Conservation (phyloP, 345 rosid genomes). For the Kandelia obovata region DNA sequence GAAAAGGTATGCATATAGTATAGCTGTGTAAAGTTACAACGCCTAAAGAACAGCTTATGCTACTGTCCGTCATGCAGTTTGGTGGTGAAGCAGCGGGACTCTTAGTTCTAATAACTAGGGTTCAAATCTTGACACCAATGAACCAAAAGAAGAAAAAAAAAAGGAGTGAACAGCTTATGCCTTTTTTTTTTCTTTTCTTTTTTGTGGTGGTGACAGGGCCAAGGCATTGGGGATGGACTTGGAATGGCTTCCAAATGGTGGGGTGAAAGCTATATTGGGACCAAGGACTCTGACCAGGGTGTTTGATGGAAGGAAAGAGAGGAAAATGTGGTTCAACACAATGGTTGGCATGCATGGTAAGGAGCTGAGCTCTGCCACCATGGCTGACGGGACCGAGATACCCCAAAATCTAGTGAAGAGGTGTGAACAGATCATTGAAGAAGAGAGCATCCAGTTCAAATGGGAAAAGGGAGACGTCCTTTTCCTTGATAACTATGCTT, state of each 20-base stretch:
- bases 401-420: slow-evolving; percentile 46
- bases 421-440: slow-evolving; percentile 57
- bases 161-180: too few species aligned
- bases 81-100: too few species aligned
- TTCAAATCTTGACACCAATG: too few species aligned
- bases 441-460: slow-evolving; percentile 69
- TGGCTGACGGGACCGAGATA: slow-evolving; percentile 61
- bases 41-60: too few species aligned
- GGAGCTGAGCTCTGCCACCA: slow-evolving; percentile 48
- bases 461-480: slow-evolving; percentile 69
- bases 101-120: too few species aligned
- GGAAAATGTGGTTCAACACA: slow-evolving; percentile 72
- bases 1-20: slow-evolving; percentile 27
- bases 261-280: slow-evolving; percentile 35
- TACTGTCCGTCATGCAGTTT: too few species aligned
- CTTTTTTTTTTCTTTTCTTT: not conserved
- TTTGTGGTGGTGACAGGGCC: slow-evolving; percentile 24
- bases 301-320: slow-evolving; percentile 59
- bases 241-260: slow-evolving; percentile 55
- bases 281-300: slow-evolving; percentile 49
- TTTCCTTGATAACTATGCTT: slow-evolving; percentile 58
- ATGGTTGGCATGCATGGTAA: slow-evolving; percentile 63
- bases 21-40: too few species aligned
- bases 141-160: too few species aligned
- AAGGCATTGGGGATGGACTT: slow-evolving; percentile 51